A percentile compares a stretch with the other conserved stretches of the same genome.
Conservation (phyloP, 2,329 filamentous ascomycete genomes). For the Salinomyces thailandicus region DNA sequence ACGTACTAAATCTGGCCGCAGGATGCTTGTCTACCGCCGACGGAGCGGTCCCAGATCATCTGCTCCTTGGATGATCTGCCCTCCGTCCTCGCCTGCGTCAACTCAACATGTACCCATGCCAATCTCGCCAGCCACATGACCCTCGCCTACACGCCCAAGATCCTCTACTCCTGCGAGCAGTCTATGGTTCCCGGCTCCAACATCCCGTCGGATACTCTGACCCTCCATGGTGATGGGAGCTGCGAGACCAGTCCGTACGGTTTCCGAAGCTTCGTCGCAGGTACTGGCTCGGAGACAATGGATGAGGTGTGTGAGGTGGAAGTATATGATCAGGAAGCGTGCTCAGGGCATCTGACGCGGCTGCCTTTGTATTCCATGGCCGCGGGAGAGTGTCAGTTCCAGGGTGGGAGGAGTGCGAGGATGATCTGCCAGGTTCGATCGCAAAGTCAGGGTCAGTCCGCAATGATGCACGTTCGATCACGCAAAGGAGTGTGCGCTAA, state of each 20-base stretch:
- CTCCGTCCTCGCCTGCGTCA: not conserved
- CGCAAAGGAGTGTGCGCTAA: not conserved
- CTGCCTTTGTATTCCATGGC: constrained; percentile 2
- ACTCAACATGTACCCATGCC: not conserved
- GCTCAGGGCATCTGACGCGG: not conserved
- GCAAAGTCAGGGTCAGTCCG: not conserved
- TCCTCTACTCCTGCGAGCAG: constrained; percentile 9
- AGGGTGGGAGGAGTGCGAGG: constrained; percentile 8
- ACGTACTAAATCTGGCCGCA: too few relatives aligned
- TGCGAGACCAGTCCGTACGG: constrained; percentile 10
- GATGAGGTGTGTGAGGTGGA: constrained; percentile 1
- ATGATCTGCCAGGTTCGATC: constrained; percentile 2
- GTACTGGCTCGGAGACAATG: not conserved
- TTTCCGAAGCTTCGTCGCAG: constrained; percentile 10
- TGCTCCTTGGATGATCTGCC: not conserved
- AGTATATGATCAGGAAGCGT: not conserved
- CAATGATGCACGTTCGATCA: not conserved
- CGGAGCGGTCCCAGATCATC: not conserved
- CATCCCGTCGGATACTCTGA: constrained; percentile 2
- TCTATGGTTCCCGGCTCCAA: constrained; percentile 3
- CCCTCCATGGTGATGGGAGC: constrained; percentile 6
- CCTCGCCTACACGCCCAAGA: constrained; percentile 1
- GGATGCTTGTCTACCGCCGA: not conserved
- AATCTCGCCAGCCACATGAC: constrained; percentile 3
- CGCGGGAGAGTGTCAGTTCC: constrained; percentile 7